These are phyloP conservation scores for Leccinum pellstonianum DNA, from an alignment of 768 basidiomycete species.

Conservation along the genomic window DNA sequence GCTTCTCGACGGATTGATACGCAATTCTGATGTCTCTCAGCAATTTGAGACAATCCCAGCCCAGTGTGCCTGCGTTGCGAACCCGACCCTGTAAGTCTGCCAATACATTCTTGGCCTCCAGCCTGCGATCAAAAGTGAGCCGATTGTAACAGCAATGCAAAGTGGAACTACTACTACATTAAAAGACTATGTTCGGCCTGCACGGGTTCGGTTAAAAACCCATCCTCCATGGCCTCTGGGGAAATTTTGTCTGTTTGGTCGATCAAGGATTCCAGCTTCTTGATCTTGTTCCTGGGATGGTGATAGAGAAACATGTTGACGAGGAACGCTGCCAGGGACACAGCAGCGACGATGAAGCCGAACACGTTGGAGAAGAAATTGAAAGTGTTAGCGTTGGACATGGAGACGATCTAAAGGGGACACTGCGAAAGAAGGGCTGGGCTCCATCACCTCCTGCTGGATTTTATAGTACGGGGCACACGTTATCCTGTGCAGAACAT, in stretches of 20 bases:
- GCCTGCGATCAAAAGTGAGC: neutral
- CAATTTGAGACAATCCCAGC: neutral
- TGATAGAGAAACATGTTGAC: accelerated
- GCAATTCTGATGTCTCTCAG: too few species aligned
- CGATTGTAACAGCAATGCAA: neutral
- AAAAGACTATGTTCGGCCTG: too few species aligned
- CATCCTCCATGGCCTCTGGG: neutral
- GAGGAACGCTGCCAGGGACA: neutral
- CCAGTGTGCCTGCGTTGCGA: neutral
- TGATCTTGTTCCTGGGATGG: neutral
- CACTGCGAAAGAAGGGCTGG: too few species aligned
- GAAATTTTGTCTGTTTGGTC: neutral
- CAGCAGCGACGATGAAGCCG: neutral
- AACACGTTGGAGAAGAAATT: neutral
- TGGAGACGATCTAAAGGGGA: too few species aligned
- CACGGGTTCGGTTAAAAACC: neutral
- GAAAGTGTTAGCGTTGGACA: too few species aligned
- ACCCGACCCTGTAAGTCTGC: neutral
- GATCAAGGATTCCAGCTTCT: neutral
- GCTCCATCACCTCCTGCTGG: too few species aligned
- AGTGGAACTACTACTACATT: neutral
- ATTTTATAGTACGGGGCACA: too few species aligned
- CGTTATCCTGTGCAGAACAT: too few species aligned
- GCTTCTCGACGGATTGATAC: neutral
- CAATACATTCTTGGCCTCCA: too few species aligned